Evolutionary conservation across 2,329 filamentous ascomycete genomes (phyloP).

Genomic region (Juglanconis oblonga): DNA sequence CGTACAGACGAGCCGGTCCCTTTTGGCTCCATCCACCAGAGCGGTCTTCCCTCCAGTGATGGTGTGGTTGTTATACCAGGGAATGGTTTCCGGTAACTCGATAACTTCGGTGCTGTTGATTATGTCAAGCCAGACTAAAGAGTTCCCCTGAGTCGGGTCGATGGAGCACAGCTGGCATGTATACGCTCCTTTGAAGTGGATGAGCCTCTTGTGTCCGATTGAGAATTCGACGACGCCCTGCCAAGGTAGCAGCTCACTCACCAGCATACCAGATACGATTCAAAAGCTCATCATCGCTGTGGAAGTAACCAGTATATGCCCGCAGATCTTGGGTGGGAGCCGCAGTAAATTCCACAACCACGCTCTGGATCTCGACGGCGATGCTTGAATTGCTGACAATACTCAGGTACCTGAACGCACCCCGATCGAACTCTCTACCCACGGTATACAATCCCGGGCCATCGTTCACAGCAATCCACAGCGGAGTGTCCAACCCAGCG

Average conservation of each 20-base stretch:
- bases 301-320: constrained; percentile 26
- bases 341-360: constrained; percentile 41
- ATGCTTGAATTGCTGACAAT: constrained; percentile 36
- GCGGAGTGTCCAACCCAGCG: neutral
- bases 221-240: too few species aligned
- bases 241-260: neutral
- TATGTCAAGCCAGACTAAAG: constrained; percentile 5
- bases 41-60: constrained; percentile 28
- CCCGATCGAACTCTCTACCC: constrained; percentile 33
- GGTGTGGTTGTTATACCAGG: constrained; percentile 25
- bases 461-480: neutral
- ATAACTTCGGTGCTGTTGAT: constrained; percentile 12
- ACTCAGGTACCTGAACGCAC: constrained; percentile 44
- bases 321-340: constrained; percentile 28
- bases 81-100: constrained; percentile 9
- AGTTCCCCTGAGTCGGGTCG: constrained; percentile 7
- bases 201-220: neutral
- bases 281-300: constrained; percentile 30
- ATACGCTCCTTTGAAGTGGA: constrained; percentile 21
- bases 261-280: constrained; percentile 37
- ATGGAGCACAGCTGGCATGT: constrained; percentile 28
- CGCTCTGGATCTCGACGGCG: constrained; percentile 32
- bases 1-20: constrained; percentile 43
- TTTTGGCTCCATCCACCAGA: constrained; percentile 42
- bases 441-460: constrained; percentile 6